phyloP scores from a whole-genome alignment of 768 basidiomycete species.

The Hortiboletus flavorubellus region DNA sequence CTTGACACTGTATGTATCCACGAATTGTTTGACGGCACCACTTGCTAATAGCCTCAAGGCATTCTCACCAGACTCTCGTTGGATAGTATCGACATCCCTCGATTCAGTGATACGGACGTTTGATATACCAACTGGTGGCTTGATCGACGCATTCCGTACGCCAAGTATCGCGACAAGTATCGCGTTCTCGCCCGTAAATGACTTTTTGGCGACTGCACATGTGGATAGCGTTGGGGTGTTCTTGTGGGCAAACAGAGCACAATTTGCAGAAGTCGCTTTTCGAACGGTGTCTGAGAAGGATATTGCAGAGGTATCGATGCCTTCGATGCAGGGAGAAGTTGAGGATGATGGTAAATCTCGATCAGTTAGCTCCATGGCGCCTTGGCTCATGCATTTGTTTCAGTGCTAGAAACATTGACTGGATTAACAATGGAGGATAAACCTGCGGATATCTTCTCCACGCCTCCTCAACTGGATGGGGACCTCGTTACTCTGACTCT shows the following conservation, averaged over 20 bases:
- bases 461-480: slow-evolving; percentile 84
- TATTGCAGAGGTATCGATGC: slow-evolving; percentile 64
- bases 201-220: slow-evolving; percentile 94
- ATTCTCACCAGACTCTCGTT: slow-evolving; percentile 93
- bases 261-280: slow-evolving; percentile 83
- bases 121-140: slow-evolving; percentile 87
- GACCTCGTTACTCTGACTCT: slow-evolving; percentile 92
- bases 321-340: slow-evolving; percentile 76
- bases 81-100: slow-evolving; percentile 84
- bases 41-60: slow-evolving; percentile 46
- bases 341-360: slow-evolving; percentile 73
- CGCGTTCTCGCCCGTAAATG: slow-evolving; percentile 90
- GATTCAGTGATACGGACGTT: slow-evolving; percentile 94
- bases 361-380: background rate
- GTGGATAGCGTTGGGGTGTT: slow-evolving; percentile 92
- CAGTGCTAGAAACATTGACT: slow-evolving; percentile 73
- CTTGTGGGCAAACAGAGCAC: slow-evolving; percentile 98
- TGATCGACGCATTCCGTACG: slow-evolving; percentile 91
- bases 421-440: slow-evolving; percentile 58
- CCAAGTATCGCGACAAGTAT: slow-evolving; percentile 85
- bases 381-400: slow-evolving; percentile 7
- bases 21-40: background rate
- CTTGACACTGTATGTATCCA: slow-evolving; percentile 74
- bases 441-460: slow-evolving; percentile 69
- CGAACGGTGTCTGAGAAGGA: slow-evolving; percentile 77